Percentiles rank a stretch among this genome's conserved stretches.
Conservation (phyloP, 805 yeast genomes). For the Barnettozyma salicaria region DNA sequence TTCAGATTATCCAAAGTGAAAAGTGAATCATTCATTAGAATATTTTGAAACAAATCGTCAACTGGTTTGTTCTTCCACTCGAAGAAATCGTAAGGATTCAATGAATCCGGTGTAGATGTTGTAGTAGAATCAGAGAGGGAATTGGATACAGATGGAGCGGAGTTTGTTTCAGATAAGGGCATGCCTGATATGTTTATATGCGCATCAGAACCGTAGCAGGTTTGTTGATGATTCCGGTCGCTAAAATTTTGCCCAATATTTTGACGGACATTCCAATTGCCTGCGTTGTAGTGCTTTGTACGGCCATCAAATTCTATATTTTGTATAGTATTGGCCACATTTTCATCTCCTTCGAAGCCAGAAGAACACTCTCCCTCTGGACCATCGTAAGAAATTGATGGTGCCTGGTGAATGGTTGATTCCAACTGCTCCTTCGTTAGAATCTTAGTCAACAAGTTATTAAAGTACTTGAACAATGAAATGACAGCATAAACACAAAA, state of each 20-base stretch:
- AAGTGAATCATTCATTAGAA: slow-evolving; percentile 11
- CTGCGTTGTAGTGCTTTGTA: neutral
- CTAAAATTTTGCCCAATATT: too few species aligned
- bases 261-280: too few species aligned
- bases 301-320: neutral
- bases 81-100: slow-evolving; percentile 7
- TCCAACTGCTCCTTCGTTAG: slow-evolving; percentile 12
- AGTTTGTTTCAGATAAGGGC: too few species aligned
- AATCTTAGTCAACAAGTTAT: slow-evolving; percentile 5
- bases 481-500: slow-evolving; percentile 13
- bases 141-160: too few species aligned
- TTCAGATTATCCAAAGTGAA: slow-evolving; percentile 8
- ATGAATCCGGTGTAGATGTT: slow-evolving; percentile 1
- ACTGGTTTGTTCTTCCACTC: slow-evolving; percentile 15
- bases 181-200: too few species aligned
- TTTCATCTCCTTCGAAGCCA: neutral
- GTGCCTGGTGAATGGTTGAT: neutral
- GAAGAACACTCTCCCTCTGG: neutral
- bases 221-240: too few species aligned
- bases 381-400: slow-evolving; percentile 1
- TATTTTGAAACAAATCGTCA: slow-evolving; percentile 13
- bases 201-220: too few species aligned
- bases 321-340: neutral
- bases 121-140: neutral
- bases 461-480: slow-evolving; percentile 14